Base-by-base conservation (phyloP, 306 rosid species). In the Sophora flavescens region DNA sequence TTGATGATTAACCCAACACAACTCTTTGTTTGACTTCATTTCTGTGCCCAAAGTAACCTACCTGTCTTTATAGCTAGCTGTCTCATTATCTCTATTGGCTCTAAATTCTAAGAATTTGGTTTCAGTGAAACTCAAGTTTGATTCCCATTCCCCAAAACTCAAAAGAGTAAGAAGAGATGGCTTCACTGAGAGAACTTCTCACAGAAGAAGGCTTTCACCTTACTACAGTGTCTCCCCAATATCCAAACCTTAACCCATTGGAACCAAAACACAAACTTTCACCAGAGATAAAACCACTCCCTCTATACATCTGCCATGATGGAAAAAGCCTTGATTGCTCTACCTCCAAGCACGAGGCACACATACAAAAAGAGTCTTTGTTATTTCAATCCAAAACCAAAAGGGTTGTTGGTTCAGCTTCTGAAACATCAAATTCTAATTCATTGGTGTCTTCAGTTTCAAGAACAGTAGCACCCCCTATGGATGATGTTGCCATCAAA, bases 101-200 rank as follows among this genome's bases (percentile, higher is more conserved):
- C 78, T 44, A 67, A 57, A 72, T 71, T 76, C 74, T 71, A 74
- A 67, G 83, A 79, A 82, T 72, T 85, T 75, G 78, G 66, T 81
- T 86, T 79, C 77, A 67, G 17, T 76, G 75, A 47, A 63, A 28
- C 77, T 80, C 60, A 76, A 71, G 74, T 45, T 82, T 82, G 51
- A 12, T 70, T 80, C 47, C 41, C 78, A 42, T 16, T 80, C 71
- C 15, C 70, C 74, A 18, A 50, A 4, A 32, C 39, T 13, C 44
- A 33, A 57, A 30, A 9, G 38, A 44, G n/a, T 14, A 63, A 57
- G 6, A 60, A 60, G 12, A 56, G 3, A 91, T 86, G 95, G 86
- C 90, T 68, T 93, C 98, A 77, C 82, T 93, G 4, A 75, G 71
- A 68, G 82, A 91, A 30, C 80, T 89, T 32, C 96, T 93, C 45